Percentiles rank a stretch among this genome's conserved stretches.
Evolutionary conservation across 352 stramenopile species (phyloP).

Genomic region (Nothophytophthora sp.): DNA sequence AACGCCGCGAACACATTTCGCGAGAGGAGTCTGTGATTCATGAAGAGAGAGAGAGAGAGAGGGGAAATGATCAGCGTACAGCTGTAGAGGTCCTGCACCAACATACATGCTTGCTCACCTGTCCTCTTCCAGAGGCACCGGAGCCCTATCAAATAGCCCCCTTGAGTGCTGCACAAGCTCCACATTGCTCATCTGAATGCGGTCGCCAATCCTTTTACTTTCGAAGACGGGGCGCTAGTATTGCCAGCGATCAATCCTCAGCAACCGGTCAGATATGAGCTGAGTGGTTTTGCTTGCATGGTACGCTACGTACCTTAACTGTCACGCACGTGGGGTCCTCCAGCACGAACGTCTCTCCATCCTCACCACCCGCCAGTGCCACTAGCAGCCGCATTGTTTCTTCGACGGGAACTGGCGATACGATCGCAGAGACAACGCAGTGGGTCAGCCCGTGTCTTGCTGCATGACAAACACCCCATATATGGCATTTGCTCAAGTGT

Average conservation of each 20-base stretch:
- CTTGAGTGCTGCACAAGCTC: conserved; percentile 37
- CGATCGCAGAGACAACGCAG: background rate
- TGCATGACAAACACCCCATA: too few species aligned
- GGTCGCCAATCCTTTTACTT: conserved; percentile 52
- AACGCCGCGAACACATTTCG: conserved; percentile 22
- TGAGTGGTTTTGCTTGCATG: too few species aligned
- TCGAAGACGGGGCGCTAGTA: background rate
- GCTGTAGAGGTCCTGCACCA: background rate
- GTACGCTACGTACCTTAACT: too few species aligned
- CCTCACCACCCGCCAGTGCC: conserved; percentile 48
- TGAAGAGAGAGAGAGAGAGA: conserved; percentile 1
- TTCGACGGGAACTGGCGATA: conserved; percentile 15
- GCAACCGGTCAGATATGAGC: too few species aligned
- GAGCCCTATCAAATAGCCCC: conserved; percentile 33
- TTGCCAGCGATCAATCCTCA: too few species aligned
- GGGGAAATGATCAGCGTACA: too few species aligned
- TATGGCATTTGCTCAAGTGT: too few species aligned
- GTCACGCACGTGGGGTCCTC: conserved; percentile 44
- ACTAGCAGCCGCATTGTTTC: conserved; percentile 56
- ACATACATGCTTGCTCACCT: conserved; percentile 23
- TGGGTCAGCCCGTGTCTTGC: too few species aligned
- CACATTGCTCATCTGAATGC: conserved; percentile 54
- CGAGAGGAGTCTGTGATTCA: conserved; percentile 21
- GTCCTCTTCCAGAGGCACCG: conserved; percentile 33
- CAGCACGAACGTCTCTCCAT: conserved; percentile 62